Conservation (phyloP, 2,329 filamentous ascomycete genomes). For the Fonsecaea pugnacius region DNA sequence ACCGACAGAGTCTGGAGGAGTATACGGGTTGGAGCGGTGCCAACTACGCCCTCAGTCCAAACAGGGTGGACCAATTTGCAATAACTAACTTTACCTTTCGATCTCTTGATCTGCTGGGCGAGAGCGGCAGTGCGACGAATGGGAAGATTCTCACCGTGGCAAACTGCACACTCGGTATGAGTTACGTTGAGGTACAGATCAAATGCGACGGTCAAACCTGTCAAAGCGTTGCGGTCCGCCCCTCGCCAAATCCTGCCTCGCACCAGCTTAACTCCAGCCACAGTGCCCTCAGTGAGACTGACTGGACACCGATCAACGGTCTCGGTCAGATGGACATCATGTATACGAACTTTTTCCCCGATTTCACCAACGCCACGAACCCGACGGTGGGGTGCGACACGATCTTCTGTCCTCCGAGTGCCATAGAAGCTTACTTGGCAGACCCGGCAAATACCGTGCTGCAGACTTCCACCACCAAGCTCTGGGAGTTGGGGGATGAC, state of each 20-base stretch:
- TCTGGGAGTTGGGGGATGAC: slow-evolving; percentile 11
- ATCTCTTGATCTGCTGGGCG: slow-evolving; percentile 1
- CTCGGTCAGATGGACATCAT: slow-evolving; percentile 1
- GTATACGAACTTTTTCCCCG: slow-evolving; percentile 8
- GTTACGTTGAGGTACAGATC: slow-evolving; percentile 15
- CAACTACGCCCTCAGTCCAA: slow-evolving; percentile 8
- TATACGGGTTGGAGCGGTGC: slow-evolving; percentile 11
- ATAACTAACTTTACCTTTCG: slow-evolving; percentile 8
- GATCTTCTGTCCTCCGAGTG: slow-evolving; percentile 4
- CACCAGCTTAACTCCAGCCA: neutral
- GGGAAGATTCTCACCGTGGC: slow-evolving; percentile 13
- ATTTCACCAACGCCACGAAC: slow-evolving; percentile 17
- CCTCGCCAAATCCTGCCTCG: slow-evolving; percentile 4
- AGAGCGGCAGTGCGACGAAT: neutral
- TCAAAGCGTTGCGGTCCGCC: slow-evolving; percentile 10
- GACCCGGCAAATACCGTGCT: slow-evolving; percentile 8
- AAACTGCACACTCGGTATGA: slow-evolving; percentile 7
- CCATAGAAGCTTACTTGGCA: slow-evolving; percentile 12
- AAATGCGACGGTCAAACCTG: slow-evolving; percentile 14
- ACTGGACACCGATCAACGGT: slow-evolving; percentile 13
- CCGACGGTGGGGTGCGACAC: slow-evolving; percentile 14
- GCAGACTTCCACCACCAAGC: slow-evolving; percentile 13
- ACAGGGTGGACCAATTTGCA: neutral
- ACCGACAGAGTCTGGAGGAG: slow-evolving; percentile 10
- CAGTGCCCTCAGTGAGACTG: neutral